A percentile compares a stretch with the other conserved stretches of the same genome.
These are phyloP conservation scores for Globisporangium uncinulatum DNA, from an alignment of 352 stramenopile genomes.

Conservation along the genomic window DNA sequence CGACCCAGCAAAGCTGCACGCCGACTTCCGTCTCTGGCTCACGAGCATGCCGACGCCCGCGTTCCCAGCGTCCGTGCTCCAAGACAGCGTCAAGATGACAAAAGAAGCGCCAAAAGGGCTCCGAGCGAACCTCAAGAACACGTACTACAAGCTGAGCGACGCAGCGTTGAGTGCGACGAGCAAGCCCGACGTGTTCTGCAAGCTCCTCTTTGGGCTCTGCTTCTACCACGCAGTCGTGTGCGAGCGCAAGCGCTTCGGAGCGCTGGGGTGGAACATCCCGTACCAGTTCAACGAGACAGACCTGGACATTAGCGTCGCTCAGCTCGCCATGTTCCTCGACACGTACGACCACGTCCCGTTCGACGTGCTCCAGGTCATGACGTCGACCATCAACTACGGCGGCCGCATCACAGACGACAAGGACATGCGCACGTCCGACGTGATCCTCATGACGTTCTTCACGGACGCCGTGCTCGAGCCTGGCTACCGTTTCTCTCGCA, in stretches of 20 bases:
- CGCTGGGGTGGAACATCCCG: conserved; percentile 95
- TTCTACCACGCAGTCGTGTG: conserved; percentile 91
- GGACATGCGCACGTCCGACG: conserved; percentile 88
- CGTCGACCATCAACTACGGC: conserved; percentile 93
- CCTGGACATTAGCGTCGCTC: conserved; percentile 84
- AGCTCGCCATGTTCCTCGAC: conserved; percentile 86
- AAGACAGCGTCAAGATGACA: conserved; percentile 97
- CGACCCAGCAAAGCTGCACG: conserved; percentile 69
- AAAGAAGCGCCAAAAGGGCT: conserved; percentile 94
- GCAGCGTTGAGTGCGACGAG: conserved; percentile 73
- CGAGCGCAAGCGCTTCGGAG: conserved; percentile 93
- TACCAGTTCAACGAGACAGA: conserved; percentile 98
- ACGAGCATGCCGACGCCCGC: conserved; percentile 82
- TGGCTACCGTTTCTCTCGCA: conserved; percentile 70
- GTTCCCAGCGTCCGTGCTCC: conserved; percentile 91
- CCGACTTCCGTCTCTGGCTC: conserved; percentile 94
- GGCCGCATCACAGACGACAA: conserved; percentile 93
- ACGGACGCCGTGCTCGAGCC: conserved; percentile 71
- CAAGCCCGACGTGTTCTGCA: conserved; percentile 89
- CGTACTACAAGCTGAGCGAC: conserved; percentile 93
- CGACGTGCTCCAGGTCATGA: conserved; percentile 90
- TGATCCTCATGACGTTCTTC: conserved; percentile 90
- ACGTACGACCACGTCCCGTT: conserved; percentile 84
- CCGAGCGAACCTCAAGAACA: conserved; percentile 91
- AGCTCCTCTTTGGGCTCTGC: conserved; percentile 92